These are phyloP conservation scores for Luffa aegyptiaca DNA, from an alignment of 306 rosid genomes.

Conservation along the genomic window DNA sequence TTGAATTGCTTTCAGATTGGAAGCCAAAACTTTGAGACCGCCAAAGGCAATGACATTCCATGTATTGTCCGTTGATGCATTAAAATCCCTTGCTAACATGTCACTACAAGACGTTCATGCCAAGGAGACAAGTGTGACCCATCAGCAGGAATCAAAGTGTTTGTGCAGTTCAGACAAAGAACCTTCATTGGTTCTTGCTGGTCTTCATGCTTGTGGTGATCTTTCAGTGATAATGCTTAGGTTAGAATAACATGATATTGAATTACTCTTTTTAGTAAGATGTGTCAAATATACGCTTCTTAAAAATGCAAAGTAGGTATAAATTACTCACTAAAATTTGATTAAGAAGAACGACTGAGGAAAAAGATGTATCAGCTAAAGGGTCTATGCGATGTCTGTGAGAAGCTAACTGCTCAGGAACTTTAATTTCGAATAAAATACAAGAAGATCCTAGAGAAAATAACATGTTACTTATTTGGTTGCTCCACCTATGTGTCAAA, in stretches of 20 bases:
- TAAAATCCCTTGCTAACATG: slow-evolving; percentile 51
- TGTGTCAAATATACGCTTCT: neutral
- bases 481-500: neutral
- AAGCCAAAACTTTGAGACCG: slow-evolving; percentile 34
- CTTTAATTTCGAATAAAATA: neutral
- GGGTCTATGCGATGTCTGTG: neutral
- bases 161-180: slow-evolving; percentile 20
- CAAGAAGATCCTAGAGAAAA: neutral
- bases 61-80: slow-evolving; percentile 56
- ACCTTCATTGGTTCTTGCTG: slow-evolving; percentile 63
- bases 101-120: slow-evolving; percentile 25
- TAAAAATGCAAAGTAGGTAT: neutral
- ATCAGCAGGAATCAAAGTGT: slow-evolving; percentile 11
- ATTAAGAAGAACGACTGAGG: neutral
- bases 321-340: neutral
- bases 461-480: neutral
- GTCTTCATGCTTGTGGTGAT: slow-evolving; percentile 99
- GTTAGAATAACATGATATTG: slow-evolving; percentile 30
- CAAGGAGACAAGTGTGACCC: slow-evolving; percentile 12
- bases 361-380: neutral
- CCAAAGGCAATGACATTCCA: slow-evolving; percentile 76
- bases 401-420: neutral
- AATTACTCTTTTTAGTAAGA: neutral
- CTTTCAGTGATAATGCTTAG: slow-evolving; percentile 83
- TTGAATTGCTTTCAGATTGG: slow-evolving; percentile 41